Evolutionary conservation across 164 flowering plant species (phyloP).

Genomic region (Cinnamomum micranthum): DNA sequence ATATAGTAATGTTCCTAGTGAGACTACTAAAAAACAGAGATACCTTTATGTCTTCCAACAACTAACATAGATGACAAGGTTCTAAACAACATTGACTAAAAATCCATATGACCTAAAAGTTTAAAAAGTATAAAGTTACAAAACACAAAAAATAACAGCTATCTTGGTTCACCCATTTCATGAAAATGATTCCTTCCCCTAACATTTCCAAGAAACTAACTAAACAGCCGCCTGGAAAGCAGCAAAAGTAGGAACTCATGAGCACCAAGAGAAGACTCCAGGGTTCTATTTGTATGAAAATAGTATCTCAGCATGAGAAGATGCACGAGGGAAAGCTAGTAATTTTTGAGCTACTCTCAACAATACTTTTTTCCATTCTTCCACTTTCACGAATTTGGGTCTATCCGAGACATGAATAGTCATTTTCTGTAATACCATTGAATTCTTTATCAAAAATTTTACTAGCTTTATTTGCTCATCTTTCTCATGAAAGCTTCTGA

Average conservation of each 20-base stretch:
- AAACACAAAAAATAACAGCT: no score
- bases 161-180: neutral
- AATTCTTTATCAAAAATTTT: constrained; percentile 1
- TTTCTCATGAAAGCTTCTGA: neutral
- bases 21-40: no score
- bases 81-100: no score
- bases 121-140: no score
- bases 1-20: no score
- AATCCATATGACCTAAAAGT: no score
- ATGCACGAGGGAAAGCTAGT: neutral
- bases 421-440: constrained; percentile 4
- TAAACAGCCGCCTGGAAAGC: neutral
- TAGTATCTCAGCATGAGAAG: neutral
- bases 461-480: neutral
- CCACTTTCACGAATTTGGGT: neutral
- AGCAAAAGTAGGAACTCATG: neutral
- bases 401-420: neutral
- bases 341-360: neutral
- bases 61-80: no score
- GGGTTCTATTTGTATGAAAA: neutral
- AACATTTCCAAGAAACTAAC: neutral
- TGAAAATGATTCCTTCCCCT: neutral
- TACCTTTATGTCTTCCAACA: no score
- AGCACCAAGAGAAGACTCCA: no score
- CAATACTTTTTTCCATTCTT: neutral